phyloP scores from a whole-genome alignment of 345 rosid species.

The Combretum micranthum region DNA sequence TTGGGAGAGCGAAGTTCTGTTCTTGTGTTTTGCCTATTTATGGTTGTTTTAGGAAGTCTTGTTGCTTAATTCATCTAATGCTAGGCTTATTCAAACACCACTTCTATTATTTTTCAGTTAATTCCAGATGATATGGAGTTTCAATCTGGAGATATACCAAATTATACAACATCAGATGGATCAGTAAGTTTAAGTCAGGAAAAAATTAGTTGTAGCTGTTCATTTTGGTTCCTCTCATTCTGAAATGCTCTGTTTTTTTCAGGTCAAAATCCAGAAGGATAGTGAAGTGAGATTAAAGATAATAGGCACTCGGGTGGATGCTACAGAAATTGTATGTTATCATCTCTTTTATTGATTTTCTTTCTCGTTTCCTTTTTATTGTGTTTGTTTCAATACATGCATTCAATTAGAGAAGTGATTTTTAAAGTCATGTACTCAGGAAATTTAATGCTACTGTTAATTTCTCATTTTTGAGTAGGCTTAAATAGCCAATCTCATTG shows the following conservation, averaged over 20 bases:
- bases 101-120: slow-evolving; percentile 32
- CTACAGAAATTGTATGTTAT: slow-evolving; percentile 66
- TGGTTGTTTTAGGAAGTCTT: background rate
- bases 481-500: too few relatives aligned
- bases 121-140: slow-evolving; percentile 98
- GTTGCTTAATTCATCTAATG: background rate
- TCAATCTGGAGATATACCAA: slow-evolving; percentile 90
- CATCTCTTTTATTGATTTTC: background rate
- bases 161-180: slow-evolving; percentile 86
- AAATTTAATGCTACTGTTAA: too few relatives aligned
- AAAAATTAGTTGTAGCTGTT: background rate
- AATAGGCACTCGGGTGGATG: slow-evolving; percentile 90
- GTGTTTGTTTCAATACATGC: too few relatives aligned
- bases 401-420: too few relatives aligned
- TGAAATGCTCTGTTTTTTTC: slow-evolving; percentile 10
- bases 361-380: background rate
- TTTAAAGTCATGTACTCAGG: too few relatives aligned
- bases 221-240: slow-evolving; percentile 4
- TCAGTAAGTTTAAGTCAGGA: slow-evolving; percentile 37
- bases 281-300: slow-evolving; percentile 92
- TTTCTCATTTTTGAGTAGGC: too few relatives aligned
- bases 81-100: background rate
- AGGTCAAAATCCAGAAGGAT: slow-evolving; percentile 92
- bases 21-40: background rate
- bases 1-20: background rate